Evolutionary conservation across 306 rosid genomes (phyloP), one percentile per base, ranked within the genome.

Genomic region (Potentilla sterilis): DNA sequence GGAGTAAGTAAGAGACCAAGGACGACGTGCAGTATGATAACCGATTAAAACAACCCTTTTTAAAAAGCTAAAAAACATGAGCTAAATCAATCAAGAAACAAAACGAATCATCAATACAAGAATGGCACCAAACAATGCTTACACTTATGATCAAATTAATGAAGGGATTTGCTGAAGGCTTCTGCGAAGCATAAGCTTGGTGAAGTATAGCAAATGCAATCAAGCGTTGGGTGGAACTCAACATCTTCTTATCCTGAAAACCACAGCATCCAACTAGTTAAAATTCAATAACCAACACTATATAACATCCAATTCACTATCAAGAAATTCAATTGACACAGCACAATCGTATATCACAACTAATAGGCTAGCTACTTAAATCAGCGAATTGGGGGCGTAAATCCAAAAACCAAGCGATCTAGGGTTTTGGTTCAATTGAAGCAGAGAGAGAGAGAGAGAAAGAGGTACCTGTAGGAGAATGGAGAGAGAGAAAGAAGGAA

Each of bases 111-210:
- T 0, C 9, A 42, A 8, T 19, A 11, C 55, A 3, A 61, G 32
- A 38, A 1, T 4, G 10, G 7, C 7, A 21, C 10, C 3, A 11
- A 21, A 13, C 32, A 34, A 59, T 35, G 54, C 99, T 88, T 84
- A 96, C 99, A 13, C 83, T 83, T 44, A 92, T 58, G 32, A 92
- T 81, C 16, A 89, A 84, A 82, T 73, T 75, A 69, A 90, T 70
- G 86, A 96, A 96, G 12, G 99, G 99, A 79, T 96, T 90, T 4
- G 87, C 79, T 68, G 97, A 83, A 73, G 86, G 73, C 28, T 81
- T 85, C 83, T 90, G 93, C 14, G 98, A 85, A 51, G 98, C 86
- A 83, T 89, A 91, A 22, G 98, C 78, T 65, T 85, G 97, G 40
- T 89, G 87, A 65, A 93, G 87, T 65, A 93, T 63, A 65, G 93